phyloP scores from a whole-genome alignment of 108 stramenopile species.

The Bacterosira constricta region DNA sequence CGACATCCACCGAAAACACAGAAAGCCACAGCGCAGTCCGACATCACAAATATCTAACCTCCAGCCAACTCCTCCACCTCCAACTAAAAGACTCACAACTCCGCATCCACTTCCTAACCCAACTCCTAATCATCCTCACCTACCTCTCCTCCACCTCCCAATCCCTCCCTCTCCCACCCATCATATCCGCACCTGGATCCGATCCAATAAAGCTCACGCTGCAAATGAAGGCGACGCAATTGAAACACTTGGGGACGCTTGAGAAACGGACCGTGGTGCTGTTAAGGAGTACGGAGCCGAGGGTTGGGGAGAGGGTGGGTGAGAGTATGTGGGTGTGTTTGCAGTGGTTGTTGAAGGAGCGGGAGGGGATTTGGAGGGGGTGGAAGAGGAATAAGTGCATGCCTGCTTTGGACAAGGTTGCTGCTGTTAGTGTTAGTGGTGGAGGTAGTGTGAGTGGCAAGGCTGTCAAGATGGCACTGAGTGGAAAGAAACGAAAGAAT shows the following conservation, averaged over 20 bases:
- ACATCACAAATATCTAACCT: constrained; percentile 68
- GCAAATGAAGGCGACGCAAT: neutral
- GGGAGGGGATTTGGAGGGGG: constrained; percentile 67
- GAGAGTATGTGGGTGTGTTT: constrained; percentile 16
- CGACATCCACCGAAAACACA: neutral
- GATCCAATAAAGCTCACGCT: neutral
- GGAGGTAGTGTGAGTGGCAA: constrained; percentile 1
- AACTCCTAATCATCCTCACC: constrained; percentile 68
- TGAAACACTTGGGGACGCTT: constrained; percentile 35
- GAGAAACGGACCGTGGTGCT: constrained; percentile 54
- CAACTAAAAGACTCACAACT: constrained; percentile 69
- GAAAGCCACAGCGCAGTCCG: neutral
- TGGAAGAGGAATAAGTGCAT: constrained; percentile 85
- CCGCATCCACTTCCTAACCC: constrained; percentile 63
- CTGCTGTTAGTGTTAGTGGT: neutral
- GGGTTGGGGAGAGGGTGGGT: neutral
- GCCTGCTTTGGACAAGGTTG: constrained; percentile 35
- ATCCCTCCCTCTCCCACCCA: constrained; percentile 25
- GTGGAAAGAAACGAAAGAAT: constrained; percentile 23
- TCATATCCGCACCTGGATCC: neutral
- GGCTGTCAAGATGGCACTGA: neutral
- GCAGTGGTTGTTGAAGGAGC: constrained; percentile 50
- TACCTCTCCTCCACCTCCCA: constrained; percentile 57
- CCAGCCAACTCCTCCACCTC: constrained; percentile 56
- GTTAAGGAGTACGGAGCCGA: constrained; percentile 8